Conservation (phyloP, 768 basidiomycete species). For the Boletus coccyginus region DNA sequence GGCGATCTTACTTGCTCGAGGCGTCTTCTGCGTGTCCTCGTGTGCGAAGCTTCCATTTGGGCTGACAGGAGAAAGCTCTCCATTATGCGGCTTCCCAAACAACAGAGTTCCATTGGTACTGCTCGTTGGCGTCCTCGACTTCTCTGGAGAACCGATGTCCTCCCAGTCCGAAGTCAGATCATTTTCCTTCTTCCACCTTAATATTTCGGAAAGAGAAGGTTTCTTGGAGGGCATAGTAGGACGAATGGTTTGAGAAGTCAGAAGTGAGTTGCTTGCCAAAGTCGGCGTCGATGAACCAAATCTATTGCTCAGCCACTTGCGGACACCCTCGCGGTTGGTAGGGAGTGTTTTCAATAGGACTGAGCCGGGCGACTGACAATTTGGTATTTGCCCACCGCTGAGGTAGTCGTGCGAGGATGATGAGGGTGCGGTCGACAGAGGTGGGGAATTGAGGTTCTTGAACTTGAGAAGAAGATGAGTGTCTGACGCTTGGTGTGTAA, state of each 20-base stretch:
- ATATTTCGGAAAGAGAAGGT: constrained; percentile 64
- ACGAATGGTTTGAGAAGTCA: constrained; percentile 32
- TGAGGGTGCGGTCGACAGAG: constrained; percentile 41
- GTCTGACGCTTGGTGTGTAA: constrained; percentile 71
- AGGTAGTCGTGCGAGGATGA: constrained; percentile 54
- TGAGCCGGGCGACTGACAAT: constrained; percentile 34
- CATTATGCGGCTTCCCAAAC: constrained; percentile 24
- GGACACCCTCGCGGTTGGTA: constrained; percentile 73
- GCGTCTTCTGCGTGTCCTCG: constrained; percentile 34
- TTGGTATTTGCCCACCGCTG: constrained; percentile 28
- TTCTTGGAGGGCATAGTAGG: constrained; percentile 51
- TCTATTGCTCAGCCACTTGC: constrained; percentile 72
- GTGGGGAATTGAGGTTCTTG: constrained; percentile 38
- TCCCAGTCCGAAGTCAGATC: constrained; percentile 66
- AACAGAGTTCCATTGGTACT: constrained; percentile 36
- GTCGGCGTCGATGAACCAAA: constrained; percentile 45
- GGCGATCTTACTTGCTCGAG: constrained; percentile 35
- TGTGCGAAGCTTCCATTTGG: constrained; percentile 26
- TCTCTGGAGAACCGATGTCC: constrained; percentile 46
- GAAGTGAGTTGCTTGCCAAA: constrained; percentile 35
- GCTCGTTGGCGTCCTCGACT: constrained; percentile 49
- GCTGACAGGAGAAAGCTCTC: constrained; percentile 29
- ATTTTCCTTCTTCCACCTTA: constrained; percentile 53
- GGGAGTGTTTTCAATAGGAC: constrained; percentile 51
- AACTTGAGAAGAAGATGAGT: constrained; percentile 58